Base-by-base conservation (phyloP, 148 eudicot genomes). In the Cornus kousa region DNA sequence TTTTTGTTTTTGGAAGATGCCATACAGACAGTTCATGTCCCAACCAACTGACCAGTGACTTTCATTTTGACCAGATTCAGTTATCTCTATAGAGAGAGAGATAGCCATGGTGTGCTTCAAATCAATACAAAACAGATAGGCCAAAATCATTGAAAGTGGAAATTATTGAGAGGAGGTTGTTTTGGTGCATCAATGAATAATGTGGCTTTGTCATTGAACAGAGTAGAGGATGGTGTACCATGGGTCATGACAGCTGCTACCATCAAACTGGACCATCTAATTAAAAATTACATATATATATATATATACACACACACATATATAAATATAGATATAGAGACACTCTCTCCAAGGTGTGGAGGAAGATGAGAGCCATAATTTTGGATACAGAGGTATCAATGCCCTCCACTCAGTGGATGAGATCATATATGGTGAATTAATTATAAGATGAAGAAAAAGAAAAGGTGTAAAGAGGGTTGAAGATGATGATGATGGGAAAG, bases 381-480 rank as follows among this genome's bases (percentile, higher is more conserved):
- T 53, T 53, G 32, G 70, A 9, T 22, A 37, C 3, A 14, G 53
- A 37, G 9, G 3, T 17, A 39, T 28, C 48, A 43, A 43, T 43
- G 73, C 43, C 46, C 13, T n/a, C 74, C 74, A 71, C 74, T 71
- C 60, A 22, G 53, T 70, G 28, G 73, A 70, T 70, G 73, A 70
- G 74, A 46, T n/a, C 31, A 71, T 22, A 7, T 12, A 53, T 43
- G 59, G 59, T 35, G 59, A 53, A 53, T 12, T 53, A 16, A 13
- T 53, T 11, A 53, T 11, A 11, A 40, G 43, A 67, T 24, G 31
- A 67, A 23, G 70, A 53, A 16, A 12, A 53, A 11, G 59, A 16
- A 53, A 11, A 11, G 59, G 12, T 53, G 59, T 12, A 13, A 43
- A 43, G 48, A 43, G 48, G 48, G 8, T 43, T 4, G 48, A 43